Base-by-base conservation (phyloP, 208 protist species). In the Wallacemonas sp. region DNA sequence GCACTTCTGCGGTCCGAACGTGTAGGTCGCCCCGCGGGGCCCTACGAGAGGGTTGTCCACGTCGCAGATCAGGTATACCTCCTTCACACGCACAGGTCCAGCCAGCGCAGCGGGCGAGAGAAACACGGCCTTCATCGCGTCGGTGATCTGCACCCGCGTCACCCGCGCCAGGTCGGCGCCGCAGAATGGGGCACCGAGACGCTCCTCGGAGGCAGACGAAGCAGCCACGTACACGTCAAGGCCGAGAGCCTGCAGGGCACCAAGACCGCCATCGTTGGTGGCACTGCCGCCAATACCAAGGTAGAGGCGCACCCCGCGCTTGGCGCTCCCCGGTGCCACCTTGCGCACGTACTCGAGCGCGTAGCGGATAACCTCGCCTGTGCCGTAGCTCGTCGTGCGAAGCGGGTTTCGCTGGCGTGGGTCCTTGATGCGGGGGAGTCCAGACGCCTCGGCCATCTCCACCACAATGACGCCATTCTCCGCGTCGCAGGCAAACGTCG, bases 1-100 rank as follows among this genome's bases (percentile, higher is more conserved):
- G 55, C 84, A 88, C 75, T 95, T 95, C 70, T 95, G 88, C 2
- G 83, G 88, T 0, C 88, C 88, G 60, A 88, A 95, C 0, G 75
- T 75, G 42, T 72, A 72, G 31, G 88, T 91, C 1, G 88, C 88
- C 0, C 88, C 88, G 53, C 65, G 72, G 12, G 77, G 70, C 0
- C 88, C 88, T 11, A 89, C 70, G 1, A 95, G 74, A 0, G 88
- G 68, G 62, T 84, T 91, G 46, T 83, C 75, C 2, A 90, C 85
- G 73, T 95, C 88, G 62, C 88, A 86, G 55, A 94, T 90, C 0
- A 94, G 61, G 41, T 71, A 76, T 28, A 94, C 44, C 44, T 83
- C 59, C 46, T 24, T 21, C 15, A 63, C 33, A 11, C 12, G 26
- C 60, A 26, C 38, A 17, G 0, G 30, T 55, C 22, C 31, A 21